Base-by-base conservation (phyloP, 1,284 basidiomycete species). In the Prillingera fragicola region DNA sequence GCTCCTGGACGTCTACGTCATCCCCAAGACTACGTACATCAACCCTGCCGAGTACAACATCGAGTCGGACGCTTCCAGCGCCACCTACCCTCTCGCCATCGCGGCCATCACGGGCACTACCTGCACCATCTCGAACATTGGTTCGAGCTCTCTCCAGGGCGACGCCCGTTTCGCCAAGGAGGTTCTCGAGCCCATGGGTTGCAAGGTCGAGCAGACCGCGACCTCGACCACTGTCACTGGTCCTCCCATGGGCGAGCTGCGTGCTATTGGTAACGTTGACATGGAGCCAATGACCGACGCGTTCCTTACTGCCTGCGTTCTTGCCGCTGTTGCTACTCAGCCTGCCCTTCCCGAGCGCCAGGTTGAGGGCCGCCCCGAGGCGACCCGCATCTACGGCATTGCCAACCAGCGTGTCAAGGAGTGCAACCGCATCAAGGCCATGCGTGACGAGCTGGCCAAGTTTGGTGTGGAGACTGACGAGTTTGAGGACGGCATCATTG, bases 221-320 rank as follows among this genome's bases (percentile, higher is more conserved):
- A 85, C 80, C 0, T 83, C 85, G 67, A 97, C 94, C 23, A 95
- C 87, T n/a, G 92, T 98, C 32, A 83, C 79, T 1, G 95, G 94
- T 0, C 92, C 94, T 2, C 81, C 84, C 1, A 70, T 83, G 17
- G 88, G 90, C 2, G 74, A 81, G 57, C 78, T 98, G 35, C 81
- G 82, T 50, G 87, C 87, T 7, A 78, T 96, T 39, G 88, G 88
- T 28, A 78, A 83, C 56, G 82, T 97, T 19, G 91, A 98, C 67
- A 98, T 98, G 95, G 91, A 96, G 72, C 83, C 85, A n/a, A 98
- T 99, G 94, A 98, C 95, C 9, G 94, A 98, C 67, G 94, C 92
- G 6, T 99, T 99, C 77, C 79, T 98, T 69, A 97, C 92, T 1
- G 94, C 94, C 1, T 85, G 82, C 8, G 90, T 85, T 3, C 75